These are phyloP conservation scores for Cladosporium sp. DNA, from an alignment of 2,329 filamentous ascomycete species.

Conservation along the genomic window DNA sequence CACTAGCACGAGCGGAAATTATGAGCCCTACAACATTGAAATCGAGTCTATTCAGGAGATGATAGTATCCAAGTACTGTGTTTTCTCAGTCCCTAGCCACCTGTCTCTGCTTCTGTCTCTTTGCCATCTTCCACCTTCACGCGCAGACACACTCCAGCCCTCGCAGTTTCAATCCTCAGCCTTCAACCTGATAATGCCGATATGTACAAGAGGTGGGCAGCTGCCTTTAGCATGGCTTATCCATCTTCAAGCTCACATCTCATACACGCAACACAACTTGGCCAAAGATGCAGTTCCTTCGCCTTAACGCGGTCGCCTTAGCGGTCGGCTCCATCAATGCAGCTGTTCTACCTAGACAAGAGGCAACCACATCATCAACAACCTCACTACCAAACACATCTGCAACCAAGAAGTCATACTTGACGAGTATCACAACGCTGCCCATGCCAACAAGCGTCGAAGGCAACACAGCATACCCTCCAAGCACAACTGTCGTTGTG, in stretches of 20 bases:
- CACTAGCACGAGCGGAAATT: too few species aligned
- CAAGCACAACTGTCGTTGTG: neutral
- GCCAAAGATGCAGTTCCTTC: conserved; percentile 4
- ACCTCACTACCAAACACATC: conserved; percentile 3
- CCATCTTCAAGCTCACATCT: conserved; percentile 3
- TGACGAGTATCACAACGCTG: conserved; percentile 8
- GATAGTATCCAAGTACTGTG: neutral
- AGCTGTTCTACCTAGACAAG: conserved; percentile 10
- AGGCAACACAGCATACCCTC: conserved; percentile 10
- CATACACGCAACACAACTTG: neutral
- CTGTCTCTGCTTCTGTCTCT: neutral
- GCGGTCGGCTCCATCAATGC: neutral
- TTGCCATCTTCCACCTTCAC: neutral
- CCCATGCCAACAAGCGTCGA: conserved; percentile 8
- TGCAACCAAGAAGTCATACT: neutral
- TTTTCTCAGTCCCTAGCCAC: conserved; percentile 8
- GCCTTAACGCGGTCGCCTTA: conserved; percentile 2
- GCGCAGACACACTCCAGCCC: conserved; percentile 2
- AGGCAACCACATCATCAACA: neutral
- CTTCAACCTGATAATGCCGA: neutral
- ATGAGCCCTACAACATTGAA: too few species aligned
- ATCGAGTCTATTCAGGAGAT: neutral
- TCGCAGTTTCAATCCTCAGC: conserved; percentile 12
- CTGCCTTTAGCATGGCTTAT: conserved; percentile 1
- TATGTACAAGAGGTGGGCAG: conserved; percentile 8